Base-by-base conservation (phyloP, 2,329 filamentous ascomycete genomes). In the Arthrocladium fulminans region DNA sequence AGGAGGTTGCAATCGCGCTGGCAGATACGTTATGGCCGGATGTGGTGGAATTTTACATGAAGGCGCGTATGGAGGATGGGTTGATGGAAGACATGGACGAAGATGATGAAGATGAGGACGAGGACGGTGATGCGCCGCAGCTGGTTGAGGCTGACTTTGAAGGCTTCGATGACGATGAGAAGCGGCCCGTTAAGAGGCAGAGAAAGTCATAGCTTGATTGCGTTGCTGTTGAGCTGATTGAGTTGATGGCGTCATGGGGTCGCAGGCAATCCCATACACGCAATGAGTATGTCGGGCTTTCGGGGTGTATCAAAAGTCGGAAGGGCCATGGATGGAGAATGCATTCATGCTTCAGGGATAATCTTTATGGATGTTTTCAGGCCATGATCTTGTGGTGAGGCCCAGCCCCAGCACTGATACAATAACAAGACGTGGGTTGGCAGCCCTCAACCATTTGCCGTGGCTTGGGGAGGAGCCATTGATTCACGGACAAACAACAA, bases 1-100 rank as follows among this genome's bases (percentile, higher is more conserved):
- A 94, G 57, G 84, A 89, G 53, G 67, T 97, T 41, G 89, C 88
- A 32, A 76, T 88, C 54, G 75, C 81, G 51, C 74, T 97, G 57
- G 80, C 84, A 7, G 89, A 97, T 63, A 90, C 97, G 58, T 71
- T 97, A 45, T 59, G 55, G 55, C 24, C 52, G 12, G 50, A 59
- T 30, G 55, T 52, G 38, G 54, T 59, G 50, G 56, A 59, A 29
- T 55, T 52, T 43, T 59, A 52, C 51, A 54, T 52, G 48, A 44
- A 45, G 39, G 47, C 50, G 15, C 51, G 53, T 37, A 49, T 54
- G 10, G 49, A 52, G 44, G 76, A 77, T 9, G 61, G 81, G 71
- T 56, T 64, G 25, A 61, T 61, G 59, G 71, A 68, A 1, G 86
- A 89, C 51, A 63, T 78, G 37, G 83, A 89, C 54, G 83, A 87